A percentile compares a stretch with the other conserved stretches of the same genome.
Conservation (phyloP, 139 green algal species). For the Tetraselmis chui region DNA sequence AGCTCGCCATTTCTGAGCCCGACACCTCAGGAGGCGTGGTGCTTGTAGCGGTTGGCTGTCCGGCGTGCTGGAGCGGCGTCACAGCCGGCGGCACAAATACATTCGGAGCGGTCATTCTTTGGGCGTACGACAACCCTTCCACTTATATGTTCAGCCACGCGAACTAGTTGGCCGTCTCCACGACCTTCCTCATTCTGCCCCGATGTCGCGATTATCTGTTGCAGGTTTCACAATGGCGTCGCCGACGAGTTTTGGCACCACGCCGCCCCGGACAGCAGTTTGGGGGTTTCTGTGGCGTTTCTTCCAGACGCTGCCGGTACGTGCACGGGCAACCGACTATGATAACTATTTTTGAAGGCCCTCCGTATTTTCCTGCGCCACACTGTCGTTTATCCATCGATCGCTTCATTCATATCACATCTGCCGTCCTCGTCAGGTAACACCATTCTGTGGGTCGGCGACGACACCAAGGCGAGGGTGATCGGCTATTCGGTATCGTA, state of each 20-base stretch:
- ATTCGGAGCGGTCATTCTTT: neutral
- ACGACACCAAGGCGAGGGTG: neutral
- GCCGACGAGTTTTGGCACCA: neutral
- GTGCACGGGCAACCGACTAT: neutral
- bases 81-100: neutral
- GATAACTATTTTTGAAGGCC: no score
- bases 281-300: neutral
- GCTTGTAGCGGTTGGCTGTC: neutral
- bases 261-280: neutral
- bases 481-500: neutral
- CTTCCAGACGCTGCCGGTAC: neutral
- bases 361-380: neutral
- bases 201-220: no score
- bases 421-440: neutral
- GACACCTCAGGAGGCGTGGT: neutral
- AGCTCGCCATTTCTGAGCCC: neutral
- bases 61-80: neutral
- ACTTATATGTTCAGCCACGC: no score
- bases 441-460: neutral
- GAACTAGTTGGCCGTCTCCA: no score
- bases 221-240: no score
- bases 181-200: no score
- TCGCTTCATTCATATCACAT: neutral
- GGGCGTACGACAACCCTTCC: no score
- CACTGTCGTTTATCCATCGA: neutral